Percentiles rank a stretch among this genome's conserved stretches.
These are phyloP conservation scores for Rasamsonia emersonii DNA, from an alignment of 2,329 filamentous ascomycete species.

Conservation along the genomic window DNA sequence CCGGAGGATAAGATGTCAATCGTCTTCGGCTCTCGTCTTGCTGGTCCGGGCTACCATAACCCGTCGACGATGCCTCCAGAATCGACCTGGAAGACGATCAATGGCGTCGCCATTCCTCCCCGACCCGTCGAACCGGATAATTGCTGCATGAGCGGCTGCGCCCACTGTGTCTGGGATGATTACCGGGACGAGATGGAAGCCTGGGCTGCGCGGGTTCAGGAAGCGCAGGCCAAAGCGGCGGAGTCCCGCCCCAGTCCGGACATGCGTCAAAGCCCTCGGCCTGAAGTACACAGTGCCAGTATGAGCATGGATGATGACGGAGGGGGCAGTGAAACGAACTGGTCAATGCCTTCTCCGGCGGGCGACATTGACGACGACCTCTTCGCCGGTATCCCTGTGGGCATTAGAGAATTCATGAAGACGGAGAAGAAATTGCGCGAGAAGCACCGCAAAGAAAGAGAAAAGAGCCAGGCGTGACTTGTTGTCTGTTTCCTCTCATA, in stretches of 20 bases:
- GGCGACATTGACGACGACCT: conserved; percentile 50
- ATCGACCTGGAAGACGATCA: conserved; percentile 53
- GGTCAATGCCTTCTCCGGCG: conserved; percentile 39
- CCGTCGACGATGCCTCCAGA: conserved; percentile 49
- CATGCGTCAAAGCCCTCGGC: conserved; percentile 23
- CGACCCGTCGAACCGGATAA: conserved; percentile 87
- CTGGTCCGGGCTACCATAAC: conserved; percentile 60
- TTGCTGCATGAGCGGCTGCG: conserved; percentile 98
- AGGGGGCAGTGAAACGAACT: conserved; percentile 63
- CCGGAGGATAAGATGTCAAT: conserved; percentile 50
- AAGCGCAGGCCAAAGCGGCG: conserved; percentile 45
- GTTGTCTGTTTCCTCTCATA: too few relatives aligned
- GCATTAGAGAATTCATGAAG: conserved; percentile 95
- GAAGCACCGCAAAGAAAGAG: conserved; percentile 55
- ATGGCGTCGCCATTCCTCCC: conserved; percentile 74
- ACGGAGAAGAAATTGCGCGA: conserved; percentile 84
- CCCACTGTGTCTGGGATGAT: conserved; percentile 92
- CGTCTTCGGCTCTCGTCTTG: conserved; percentile 73
- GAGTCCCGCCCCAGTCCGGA: conserved; percentile 18
- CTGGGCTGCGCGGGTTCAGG: conserved; percentile 60
- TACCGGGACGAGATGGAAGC: conserved; percentile 89
- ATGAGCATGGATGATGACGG: conserved; percentile 72
- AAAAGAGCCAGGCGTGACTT: too few relatives aligned
- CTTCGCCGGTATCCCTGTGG: conserved; percentile 76
- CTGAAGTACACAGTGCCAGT: conserved; percentile 41